These are phyloP conservation scores for Hyaloscypha bicolor DNA, from an alignment of 495 filamentous ascomycete species.

Conservation along the genomic window DNA sequence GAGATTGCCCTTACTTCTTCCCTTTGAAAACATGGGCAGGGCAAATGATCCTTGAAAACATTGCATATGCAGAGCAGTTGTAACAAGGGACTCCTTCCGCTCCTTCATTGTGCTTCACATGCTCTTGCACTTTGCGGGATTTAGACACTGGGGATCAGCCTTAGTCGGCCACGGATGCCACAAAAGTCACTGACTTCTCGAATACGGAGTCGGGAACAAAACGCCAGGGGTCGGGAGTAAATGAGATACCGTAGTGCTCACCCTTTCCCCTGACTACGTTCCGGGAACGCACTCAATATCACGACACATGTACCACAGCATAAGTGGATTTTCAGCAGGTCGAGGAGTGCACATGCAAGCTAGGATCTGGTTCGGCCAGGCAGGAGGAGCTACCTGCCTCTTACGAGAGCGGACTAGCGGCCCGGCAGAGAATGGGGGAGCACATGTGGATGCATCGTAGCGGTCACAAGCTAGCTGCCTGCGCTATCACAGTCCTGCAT, in stretches of 20 bases:
- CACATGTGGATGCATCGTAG: not conserved
- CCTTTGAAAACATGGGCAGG: conserved; percentile 11
- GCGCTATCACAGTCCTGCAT: conserved; percentile 12
- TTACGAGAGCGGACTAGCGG: too few species aligned
- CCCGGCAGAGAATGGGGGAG: not conserved
- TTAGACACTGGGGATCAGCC: not conserved
- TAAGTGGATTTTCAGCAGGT: not conserved
- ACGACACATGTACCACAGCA: not conserved
- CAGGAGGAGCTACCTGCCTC: too few species aligned
- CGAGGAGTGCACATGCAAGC: not conserved
- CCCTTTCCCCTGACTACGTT: not conserved
- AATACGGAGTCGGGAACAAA: too few species aligned
- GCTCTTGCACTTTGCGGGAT: not conserved
- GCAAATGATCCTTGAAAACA: not conserved
- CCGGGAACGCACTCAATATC: not conserved
- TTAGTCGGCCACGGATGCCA: not conserved
- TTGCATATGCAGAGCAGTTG: not conserved
- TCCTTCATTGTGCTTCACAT: not conserved
- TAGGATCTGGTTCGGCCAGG: too few species aligned
- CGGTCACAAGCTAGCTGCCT: conserved; percentile 1
- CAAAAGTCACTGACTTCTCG: not conserved
- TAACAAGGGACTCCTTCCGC: not conserved
- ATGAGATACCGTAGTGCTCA: not conserved
- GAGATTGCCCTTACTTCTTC: conserved; percentile 31
- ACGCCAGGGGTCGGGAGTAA: too few species aligned